Evolutionary conservation across 169 alveolate genomes (phyloP).

Genomic region (Babesia bovis): DNA sequence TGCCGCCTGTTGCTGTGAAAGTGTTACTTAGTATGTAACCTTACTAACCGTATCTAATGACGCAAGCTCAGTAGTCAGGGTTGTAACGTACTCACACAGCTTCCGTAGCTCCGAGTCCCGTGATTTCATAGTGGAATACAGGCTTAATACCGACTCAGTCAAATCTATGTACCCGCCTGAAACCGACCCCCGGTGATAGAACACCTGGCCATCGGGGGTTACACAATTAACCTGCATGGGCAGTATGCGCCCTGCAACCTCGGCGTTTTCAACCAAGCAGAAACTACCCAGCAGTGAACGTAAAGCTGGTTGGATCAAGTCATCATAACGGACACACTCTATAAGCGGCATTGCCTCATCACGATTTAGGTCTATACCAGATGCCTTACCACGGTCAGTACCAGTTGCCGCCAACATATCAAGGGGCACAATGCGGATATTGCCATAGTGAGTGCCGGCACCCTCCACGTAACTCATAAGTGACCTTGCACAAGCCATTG

Average conservation of each 20-base stretch:
- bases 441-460: slow-evolving; percentile 1
- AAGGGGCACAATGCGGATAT: slow-evolving; percentile 39
- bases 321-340: slow-evolving; percentile 28
- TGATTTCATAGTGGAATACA: slow-evolving; percentile 25
- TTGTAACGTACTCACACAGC: not conserved
- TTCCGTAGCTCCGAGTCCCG: slow-evolving; percentile 6
- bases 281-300: slow-evolving; percentile 21
- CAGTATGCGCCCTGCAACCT: slow-evolving; percentile 10
- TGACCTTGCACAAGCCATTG: slow-evolving; percentile 34
- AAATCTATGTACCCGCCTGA: slow-evolving; percentile 60
- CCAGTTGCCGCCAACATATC: slow-evolving; percentile 2
- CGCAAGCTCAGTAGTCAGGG: slow-evolving; percentile 18
- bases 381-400: not conserved
- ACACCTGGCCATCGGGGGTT: slow-evolving; percentile 59
- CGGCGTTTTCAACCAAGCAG: slow-evolving; percentile 44
- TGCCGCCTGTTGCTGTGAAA: slow-evolving; percentile 9
- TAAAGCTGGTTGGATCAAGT: not conserved
- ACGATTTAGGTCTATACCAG: slow-evolving; percentile 2
- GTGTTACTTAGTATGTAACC: not conserved
- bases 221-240: slow-evolving; percentile 37
- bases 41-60: not conserved
- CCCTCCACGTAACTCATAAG: slow-evolving; percentile 23
- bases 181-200: slow-evolving; percentile 47
- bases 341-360: slow-evolving; percentile 18
- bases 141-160: slow-evolving; percentile 18